These are phyloP conservation scores for Stephania japonica DNA, from an alignment of 164 flowering plant species.

Conservation along the genomic window DNA sequence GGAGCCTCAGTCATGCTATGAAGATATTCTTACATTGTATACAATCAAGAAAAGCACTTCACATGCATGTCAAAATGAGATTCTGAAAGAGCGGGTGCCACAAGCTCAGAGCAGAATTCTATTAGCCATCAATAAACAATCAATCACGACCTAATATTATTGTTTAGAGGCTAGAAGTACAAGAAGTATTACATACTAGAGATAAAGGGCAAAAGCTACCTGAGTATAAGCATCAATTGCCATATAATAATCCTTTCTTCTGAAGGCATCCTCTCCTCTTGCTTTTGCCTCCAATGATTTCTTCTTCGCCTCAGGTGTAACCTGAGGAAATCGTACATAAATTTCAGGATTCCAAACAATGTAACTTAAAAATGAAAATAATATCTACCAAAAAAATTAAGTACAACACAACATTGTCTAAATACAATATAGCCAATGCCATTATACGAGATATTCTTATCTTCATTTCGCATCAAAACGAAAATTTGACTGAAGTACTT, in stretches of 20 bases:
- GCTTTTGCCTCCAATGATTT: conserved; percentile 88
- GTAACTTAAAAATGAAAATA: neutral
- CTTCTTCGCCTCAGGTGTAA: conserved; percentile 67
- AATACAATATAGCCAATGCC: neutral
- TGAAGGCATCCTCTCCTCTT: conserved; percentile 86
- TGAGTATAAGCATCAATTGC: conserved; percentile 95
- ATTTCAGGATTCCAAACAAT: neutral
- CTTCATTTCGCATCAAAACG: neutral
- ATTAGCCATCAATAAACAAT: neutral
- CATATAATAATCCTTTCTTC: conserved; percentile 45
- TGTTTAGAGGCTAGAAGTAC: neutral
- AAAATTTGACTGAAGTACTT: neutral
- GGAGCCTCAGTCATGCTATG: no score
- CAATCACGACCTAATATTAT: neutral
- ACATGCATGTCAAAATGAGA: no score
- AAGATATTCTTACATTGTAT: no score
- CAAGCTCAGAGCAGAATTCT: neutral
- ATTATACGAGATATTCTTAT: neutral
- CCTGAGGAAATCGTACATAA: conserved; percentile 34
- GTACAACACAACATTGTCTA: neutral
- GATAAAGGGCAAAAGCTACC: conserved; percentile 28
- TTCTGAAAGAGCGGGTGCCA: neutral
- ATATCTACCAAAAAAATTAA: neutral
- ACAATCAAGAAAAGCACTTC: no score
- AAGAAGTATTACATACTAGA: neutral